Percentiles rank a stretch among this genome's conserved stretches.
phyloP scores from a whole-genome alignment of 805 yeast species.

The Helenozyma baotianmanensis region DNA sequence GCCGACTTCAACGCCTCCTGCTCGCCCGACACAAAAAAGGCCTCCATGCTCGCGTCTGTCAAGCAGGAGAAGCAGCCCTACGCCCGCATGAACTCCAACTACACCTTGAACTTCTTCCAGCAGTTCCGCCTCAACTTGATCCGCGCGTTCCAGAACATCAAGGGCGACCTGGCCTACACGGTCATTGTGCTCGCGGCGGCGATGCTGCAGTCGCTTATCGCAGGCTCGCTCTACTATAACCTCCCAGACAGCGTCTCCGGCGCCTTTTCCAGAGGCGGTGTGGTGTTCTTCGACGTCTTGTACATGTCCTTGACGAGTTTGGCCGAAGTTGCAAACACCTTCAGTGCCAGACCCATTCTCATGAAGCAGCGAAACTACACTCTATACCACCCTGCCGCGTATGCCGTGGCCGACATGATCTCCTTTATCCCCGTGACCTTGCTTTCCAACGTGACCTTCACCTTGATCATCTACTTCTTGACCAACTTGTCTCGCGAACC shows the following conservation, averaged over 20 bases:
- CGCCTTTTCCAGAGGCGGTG: constrained; percentile 63
- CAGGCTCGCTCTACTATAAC: constrained; percentile 59
- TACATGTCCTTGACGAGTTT: constrained; percentile 48
- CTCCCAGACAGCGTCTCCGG: constrained; percentile 48
- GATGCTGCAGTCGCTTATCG: constrained; percentile 52
- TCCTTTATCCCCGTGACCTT: constrained; percentile 33
- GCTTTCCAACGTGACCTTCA: constrained; percentile 39
- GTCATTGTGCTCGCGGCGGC: constrained; percentile 44
- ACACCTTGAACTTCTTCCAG: constrained; percentile 38
- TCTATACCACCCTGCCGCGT: constrained; percentile 27
- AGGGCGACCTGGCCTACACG: constrained; percentile 54
- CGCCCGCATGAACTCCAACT: constrained; percentile 37
- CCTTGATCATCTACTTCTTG: constrained; percentile 54
- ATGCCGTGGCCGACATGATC: constrained; percentile 21
- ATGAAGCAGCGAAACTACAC: constrained; percentile 27
- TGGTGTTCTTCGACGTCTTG: constrained; percentile 54
- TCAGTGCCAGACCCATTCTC: constrained; percentile 21
- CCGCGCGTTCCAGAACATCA: constrained; percentile 52
- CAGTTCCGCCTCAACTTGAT: constrained; percentile 47
- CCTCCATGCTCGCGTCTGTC: constrained; percentile 29
- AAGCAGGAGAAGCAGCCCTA: constrained; percentile 34
- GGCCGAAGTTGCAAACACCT: constrained; percentile 37
- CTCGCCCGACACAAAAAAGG: constrained; percentile 13
- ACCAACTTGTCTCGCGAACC: constrained; percentile 46
- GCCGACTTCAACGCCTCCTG: constrained; percentile 7